Base-by-base conservation (phyloP, 805 yeast species). In the Saccharomycopsis sp. region DNA sequence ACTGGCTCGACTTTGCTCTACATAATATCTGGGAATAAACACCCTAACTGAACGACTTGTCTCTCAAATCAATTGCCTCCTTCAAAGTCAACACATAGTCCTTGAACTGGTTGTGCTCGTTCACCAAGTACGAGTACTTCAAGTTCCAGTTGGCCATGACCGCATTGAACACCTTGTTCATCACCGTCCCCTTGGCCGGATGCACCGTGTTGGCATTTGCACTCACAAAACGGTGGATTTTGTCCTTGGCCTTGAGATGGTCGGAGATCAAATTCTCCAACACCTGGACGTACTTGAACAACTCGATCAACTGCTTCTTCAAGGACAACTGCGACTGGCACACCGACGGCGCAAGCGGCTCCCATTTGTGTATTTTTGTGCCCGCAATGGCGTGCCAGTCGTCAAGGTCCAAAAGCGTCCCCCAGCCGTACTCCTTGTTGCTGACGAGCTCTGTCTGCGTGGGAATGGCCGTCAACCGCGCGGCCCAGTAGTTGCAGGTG, bases 401-500 rank as follows among this genome's bases (percentile, higher is more conserved):
- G 34, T 52, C 55, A 18, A 40, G 40, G 9, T 41, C 20, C 9
- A 58, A 51, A 9, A 59, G n/a, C 4, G 54, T 55, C 52, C 76
- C 70, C 96, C 96, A 90, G 1, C 97, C 97, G 67, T 82, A 90
- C 67, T 91, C 95, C 59, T 84, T 79, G 56, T 75, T 79, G 3
- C 92, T 84, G 1, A 90, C 83, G 34, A 88, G 76, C 61, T 86
- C 83, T 57, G 83, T 85, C 65, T 84, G 87, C 34, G 74, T 77
- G 2, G 96, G 96, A 20, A 89, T 84, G 15, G 91, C 85, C 4
- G 96, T 85, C 41, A 87, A 79, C 63, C 94, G 79, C 1, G 92
- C 88, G 1, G 95, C 89, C 97, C 97, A 91, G 68, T 88, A 91
- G 69, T 90, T 91, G 70, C 94, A 84, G 3, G 92, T 82, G 63